A percentile compares a stretch with the other conserved stretches of the same genome.
Conservation (phyloP, 116 monocot genomes). For the Phalaenopsis hybrid region DNA sequence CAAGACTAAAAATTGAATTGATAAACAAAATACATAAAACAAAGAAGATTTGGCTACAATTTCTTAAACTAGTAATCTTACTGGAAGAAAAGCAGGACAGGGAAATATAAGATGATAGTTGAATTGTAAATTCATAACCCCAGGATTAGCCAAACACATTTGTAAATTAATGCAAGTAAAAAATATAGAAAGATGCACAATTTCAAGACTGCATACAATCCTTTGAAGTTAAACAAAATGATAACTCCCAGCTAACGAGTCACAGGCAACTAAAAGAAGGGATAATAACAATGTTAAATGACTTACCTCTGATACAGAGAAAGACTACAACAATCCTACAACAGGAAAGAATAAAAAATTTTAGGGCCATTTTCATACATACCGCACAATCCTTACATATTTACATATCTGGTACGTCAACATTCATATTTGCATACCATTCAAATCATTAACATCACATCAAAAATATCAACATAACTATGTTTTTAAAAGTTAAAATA, state of each 20-base stretch:
- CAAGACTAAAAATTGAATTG: background rate
- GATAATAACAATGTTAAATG: background rate
- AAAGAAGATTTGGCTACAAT: conserved; percentile 8
- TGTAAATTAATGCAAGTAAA: background rate
- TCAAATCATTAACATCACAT: no score
- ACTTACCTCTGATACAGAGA: background rate
- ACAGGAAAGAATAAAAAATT: no score
- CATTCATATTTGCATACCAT: no score
- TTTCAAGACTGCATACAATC: no score
- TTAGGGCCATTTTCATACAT: no score
- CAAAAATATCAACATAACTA: no score
- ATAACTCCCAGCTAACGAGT: background rate
- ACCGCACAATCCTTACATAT: no score
- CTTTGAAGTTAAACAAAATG: no score
- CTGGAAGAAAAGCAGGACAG: background rate
- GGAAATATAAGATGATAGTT: no score
- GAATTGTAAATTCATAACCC: background rate
- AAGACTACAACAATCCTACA: background rate
- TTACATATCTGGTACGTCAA: no score
- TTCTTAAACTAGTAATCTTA: background rate
- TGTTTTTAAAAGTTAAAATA: no score
- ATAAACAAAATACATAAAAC: background rate
- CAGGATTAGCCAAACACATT: background rate
- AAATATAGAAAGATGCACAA: background rate
- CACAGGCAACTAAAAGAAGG: background rate